These are phyloP conservation scores for Chlorella sp. DNA, from an alignment of 139 green algal species.

Conservation along the genomic window DNA sequence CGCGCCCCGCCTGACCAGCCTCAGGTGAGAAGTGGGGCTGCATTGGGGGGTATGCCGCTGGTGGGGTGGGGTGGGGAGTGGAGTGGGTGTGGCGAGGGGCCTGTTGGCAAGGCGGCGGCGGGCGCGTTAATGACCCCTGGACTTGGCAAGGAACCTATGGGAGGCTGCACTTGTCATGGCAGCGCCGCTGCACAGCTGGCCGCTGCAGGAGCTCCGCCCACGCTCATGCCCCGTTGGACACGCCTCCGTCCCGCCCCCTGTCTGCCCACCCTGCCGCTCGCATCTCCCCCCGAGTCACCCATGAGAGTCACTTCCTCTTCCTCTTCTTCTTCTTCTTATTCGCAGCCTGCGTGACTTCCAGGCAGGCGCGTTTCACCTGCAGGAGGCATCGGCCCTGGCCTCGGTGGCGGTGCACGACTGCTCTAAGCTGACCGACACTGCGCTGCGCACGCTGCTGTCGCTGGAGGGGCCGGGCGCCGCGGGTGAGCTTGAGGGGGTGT, in stretches of 20 bases:
- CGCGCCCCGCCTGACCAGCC: not conserved
- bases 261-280: no score
- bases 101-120: not conserved
- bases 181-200: no score
- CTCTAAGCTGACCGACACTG: conserved; percentile 8
- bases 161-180: no score
- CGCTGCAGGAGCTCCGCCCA: no score
- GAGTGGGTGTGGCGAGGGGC: not conserved
- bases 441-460: conserved; percentile 8
- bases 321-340: not conserved
- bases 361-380: not conserved
- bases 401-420: not conserved
- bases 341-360: conserved; percentile 8
- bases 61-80: not conserved
- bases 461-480: not conserved
- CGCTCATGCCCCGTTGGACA: no score
- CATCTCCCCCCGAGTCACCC: no score
- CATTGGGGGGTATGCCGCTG: not conserved
- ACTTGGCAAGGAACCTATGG: no score
- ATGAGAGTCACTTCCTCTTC: not conserved
- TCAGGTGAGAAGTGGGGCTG: not conserved
- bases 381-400: not conserved
- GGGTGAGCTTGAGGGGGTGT: no score
- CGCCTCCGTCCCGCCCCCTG: no score
- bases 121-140: no score